Evolutionary conservation across 371 early-diverging fungal species (phyloP).

Genomic region (Blakeslea trispora): DNA sequence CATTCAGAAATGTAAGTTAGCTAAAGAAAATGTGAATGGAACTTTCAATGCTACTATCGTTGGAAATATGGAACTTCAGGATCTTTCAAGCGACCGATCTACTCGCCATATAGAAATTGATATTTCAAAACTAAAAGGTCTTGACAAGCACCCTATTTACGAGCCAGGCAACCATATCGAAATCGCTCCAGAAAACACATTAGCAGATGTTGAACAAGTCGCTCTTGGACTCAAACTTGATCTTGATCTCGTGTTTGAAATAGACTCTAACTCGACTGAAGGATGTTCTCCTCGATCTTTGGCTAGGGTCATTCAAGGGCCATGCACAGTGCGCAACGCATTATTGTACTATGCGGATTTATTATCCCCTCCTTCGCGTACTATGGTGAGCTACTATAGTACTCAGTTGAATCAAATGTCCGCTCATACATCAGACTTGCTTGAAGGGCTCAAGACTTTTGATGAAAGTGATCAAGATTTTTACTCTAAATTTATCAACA

Average conservation of each 20-base stretch:
- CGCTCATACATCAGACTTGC: conserved; percentile 30
- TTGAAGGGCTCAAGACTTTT: conserved; percentile 33
- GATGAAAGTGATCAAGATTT: conserved; percentile 29
- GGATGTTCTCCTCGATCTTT: conserved; percentile 49
- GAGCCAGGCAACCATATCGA: conserved; percentile 60
- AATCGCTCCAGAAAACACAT: conserved; percentile 46
- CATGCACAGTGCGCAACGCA: conserved; percentile 49
- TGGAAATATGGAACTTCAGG: conserved; percentile 36
- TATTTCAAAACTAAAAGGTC: conserved; percentile 21
- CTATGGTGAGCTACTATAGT: conserved; percentile 38
- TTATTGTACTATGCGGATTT: conserved; percentile 51
- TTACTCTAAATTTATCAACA: conserved; percentile 41
- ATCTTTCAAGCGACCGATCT: conserved; percentile 26
- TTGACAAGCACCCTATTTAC: conserved; percentile 33
- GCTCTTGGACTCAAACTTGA: conserved; percentile 47
- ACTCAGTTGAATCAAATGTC: conserved; percentile 32
- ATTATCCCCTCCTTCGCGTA: conserved; percentile 46
- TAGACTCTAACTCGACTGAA: conserved; percentile 23
- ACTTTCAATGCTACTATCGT: conserved; percentile 23
- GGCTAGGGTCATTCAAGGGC: conserved; percentile 46
- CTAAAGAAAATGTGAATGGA: conserved; percentile 27
- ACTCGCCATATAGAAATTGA: conserved; percentile 54
- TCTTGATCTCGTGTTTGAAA: conserved; percentile 52
- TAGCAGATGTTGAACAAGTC: conserved; percentile 34
- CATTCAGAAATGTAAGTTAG: conserved; percentile 22